These are phyloP conservation scores for Microascus cirrosus DNA, from an alignment of 2,329 filamentous ascomycete species.

Conservation along the genomic window DNA sequence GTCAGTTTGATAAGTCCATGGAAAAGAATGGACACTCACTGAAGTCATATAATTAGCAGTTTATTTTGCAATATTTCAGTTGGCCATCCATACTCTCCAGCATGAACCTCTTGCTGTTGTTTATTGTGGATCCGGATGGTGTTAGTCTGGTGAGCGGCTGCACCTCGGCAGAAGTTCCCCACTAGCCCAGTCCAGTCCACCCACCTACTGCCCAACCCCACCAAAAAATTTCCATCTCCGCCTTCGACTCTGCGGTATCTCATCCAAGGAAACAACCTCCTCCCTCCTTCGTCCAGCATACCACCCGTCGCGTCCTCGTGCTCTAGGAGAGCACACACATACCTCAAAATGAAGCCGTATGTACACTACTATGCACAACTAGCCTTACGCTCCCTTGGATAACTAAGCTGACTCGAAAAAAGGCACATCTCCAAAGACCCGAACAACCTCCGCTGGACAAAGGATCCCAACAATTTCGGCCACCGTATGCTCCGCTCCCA, in stretches of 20 bases:
- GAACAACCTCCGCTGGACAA: slow-evolving; percentile 90
- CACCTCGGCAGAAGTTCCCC: not conserved
- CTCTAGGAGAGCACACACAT: not conserved
- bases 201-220: slow-evolving; percentile 1
- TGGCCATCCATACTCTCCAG: no score
- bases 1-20: no score
- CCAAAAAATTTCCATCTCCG: not conserved
- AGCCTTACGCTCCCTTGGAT: not conserved
- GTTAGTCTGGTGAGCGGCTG: not conserved
- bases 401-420: not conserved
- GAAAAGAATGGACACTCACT: no score
- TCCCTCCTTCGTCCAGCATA: not conserved
- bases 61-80: no score
- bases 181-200: not conserved
- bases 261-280: not conserved
- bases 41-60: no score
- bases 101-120: not conserved
- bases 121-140: not conserved
- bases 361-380: no score
- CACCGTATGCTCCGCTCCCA: slow-evolving; percentile 81
- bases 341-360: not conserved
- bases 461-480: slow-evolving; percentile 72
- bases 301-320: not conserved
- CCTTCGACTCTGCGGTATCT: not conserved
- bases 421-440: slow-evolving; percentile 65